Conservation (phyloP, 805 yeast genomes). For the Kazachstania psychrophila region DNA sequence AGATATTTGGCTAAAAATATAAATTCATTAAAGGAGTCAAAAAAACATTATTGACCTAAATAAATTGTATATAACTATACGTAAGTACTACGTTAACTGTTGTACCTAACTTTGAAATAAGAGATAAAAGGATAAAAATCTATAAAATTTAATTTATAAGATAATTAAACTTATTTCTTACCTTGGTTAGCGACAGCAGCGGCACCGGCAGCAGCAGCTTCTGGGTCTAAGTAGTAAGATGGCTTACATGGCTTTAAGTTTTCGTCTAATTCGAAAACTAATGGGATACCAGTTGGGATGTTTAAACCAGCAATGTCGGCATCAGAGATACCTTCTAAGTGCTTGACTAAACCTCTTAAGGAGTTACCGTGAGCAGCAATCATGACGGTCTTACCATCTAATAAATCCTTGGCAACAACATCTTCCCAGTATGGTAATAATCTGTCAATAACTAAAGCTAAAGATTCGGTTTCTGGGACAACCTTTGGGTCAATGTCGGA, state of each 20-base stretch:
- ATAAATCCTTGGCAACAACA: conserved; percentile 73
- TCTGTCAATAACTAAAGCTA: conserved; percentile 91
- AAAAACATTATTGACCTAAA: conserved; percentile 4
- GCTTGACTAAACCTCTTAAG: conserved; percentile 90
- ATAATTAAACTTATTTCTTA: conserved; percentile 33
- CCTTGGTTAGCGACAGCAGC: conserved; percentile 99
- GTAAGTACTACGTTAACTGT: no score
- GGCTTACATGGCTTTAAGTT: conserved; percentile 83
- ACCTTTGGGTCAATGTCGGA: conserved; percentile 71
- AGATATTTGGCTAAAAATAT: no score
- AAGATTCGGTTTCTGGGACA: conserved; percentile 89
- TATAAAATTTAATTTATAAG: no score
- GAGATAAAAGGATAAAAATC: neutral
- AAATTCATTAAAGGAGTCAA: conserved; percentile 1
- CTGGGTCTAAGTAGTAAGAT: conserved; percentile 96
- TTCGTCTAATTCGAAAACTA: conserved; percentile 89
- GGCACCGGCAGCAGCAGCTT: conserved; percentile 99
- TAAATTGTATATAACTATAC: neutral
- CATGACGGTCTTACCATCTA: conserved; percentile 81
- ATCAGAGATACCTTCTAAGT: conserved; percentile 88
- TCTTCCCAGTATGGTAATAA: conserved; percentile 95
- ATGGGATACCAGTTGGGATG: conserved; percentile 98
- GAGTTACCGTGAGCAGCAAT: conserved; percentile 99
- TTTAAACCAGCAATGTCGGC: conserved; percentile 87
- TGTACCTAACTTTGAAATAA: neutral